Conservation (phyloP, 2,329 filamentous ascomycete species). For the Fusarium redolens region DNA sequence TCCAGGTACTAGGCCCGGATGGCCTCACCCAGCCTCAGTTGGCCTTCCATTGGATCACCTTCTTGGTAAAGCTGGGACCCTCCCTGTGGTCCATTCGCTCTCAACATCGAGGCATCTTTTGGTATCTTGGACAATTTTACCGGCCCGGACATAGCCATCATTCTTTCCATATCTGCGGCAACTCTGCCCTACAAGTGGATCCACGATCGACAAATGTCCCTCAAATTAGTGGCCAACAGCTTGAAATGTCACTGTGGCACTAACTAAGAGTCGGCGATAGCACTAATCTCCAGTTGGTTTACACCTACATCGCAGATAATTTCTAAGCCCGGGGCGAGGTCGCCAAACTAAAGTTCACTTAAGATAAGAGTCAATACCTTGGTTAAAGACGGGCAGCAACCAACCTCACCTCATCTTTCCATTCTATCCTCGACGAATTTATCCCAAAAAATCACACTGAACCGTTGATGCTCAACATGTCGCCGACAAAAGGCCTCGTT, state of each 20-base stretch:
- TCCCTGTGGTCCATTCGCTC: background rate
- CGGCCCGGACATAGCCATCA: background rate
- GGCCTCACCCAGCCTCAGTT: background rate
- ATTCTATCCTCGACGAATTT: background rate
- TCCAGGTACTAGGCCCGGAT: no score
- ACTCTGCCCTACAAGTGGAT: background rate
- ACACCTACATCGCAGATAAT: background rate
- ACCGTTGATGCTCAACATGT: background rate
- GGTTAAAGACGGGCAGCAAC: background rate
- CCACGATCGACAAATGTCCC: background rate
- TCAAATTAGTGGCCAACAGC: background rate
- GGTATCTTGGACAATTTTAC: no score
- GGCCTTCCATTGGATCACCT: background rate
- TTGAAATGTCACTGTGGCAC: no score
- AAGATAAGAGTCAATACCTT: background rate
- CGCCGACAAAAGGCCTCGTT: constrained; percentile 2
- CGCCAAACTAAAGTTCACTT: background rate
- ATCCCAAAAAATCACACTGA: no score
- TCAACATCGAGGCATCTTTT: no score
- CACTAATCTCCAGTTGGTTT: constrained; percentile 1
- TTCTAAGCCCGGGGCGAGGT: background rate
- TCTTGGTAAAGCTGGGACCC: background rate
- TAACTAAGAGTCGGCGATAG: background rate
- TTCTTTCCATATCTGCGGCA: background rate
- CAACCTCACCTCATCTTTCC: no score